Evolutionary conservation across 2,329 filamentous ascomycete species (phyloP).

Genomic region (Cordyceps fumosorosea): DNA sequence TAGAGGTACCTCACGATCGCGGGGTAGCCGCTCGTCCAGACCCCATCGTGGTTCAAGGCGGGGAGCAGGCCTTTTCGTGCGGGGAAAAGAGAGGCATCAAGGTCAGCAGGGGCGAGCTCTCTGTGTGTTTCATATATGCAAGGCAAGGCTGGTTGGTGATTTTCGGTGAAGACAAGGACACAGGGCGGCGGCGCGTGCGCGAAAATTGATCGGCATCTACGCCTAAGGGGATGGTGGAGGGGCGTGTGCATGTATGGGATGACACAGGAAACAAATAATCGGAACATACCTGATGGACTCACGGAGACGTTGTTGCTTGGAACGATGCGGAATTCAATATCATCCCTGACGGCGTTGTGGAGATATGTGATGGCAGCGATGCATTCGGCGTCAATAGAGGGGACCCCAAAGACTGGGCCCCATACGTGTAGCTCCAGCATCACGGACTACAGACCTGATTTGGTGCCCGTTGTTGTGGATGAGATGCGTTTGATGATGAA

Average conservation of each 20-base stretch:
- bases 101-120: constrained; percentile 1
- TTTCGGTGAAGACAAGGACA: neutral
- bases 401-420: constrained; percentile 80
- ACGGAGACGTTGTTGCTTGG: constrained; percentile 66
- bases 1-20: constrained; percentile 54
- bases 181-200: constrained; percentile 13
- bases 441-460: neutral
- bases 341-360: constrained; percentile 50
- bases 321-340: constrained; percentile 59
- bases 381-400: constrained; percentile 88
- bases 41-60: constrained; percentile 43
- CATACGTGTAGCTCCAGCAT: constrained; percentile 73
- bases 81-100: constrained; percentile 18
- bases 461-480: neutral
- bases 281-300: constrained; percentile 60
- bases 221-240: neutral
- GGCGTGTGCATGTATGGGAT: neutral
- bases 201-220: neutral
- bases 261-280: neutral
- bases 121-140: constrained; percentile 6
- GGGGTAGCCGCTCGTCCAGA: constrained; percentile 54
- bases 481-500: neutral
- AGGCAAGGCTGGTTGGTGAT: constrained; percentile 5
- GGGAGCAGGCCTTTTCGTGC: constrained; percentile 46
- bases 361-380: constrained; percentile 77